Evolutionary conservation across 305 asterid genomes (phyloP).

Genomic region (Fraxinus platypoda): DNA sequence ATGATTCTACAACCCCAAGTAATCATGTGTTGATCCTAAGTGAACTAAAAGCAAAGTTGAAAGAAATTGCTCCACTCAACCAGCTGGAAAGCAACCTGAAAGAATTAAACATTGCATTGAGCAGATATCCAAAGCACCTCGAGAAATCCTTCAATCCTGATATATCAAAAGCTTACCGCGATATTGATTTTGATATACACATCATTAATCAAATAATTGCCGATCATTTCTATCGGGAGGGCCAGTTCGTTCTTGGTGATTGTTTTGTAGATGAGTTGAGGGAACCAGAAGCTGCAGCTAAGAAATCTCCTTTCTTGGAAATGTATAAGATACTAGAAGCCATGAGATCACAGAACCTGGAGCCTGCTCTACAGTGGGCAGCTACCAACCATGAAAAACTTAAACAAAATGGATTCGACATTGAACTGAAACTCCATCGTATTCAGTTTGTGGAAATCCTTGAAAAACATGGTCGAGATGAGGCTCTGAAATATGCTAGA

Average conservation of each 20-base stretch:
- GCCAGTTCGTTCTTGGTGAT: slow-evolving; percentile 12
- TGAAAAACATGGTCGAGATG: not conserved
- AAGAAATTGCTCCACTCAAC: slow-evolving; percentile 8
- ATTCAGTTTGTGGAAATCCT: slow-evolving; percentile 9
- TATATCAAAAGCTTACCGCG: slow-evolving; percentile 17
- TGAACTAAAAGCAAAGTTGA: slow-evolving; percentile 8
- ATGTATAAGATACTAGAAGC: slow-evolving; percentile 12
- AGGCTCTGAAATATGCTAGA: slow-evolving; percentile 11
- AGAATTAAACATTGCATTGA: slow-evolving; percentile 16
- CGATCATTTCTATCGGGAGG: slow-evolving; percentile 15
- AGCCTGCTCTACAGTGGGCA: slow-evolving; percentile 8
- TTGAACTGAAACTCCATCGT: slow-evolving; percentile 18
- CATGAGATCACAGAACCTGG: slow-evolving; percentile 10
- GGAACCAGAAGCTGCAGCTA: slow-evolving; percentile 9
- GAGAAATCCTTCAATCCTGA: slow-evolving; percentile 19
- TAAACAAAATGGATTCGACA: slow-evolving; percentile 11
- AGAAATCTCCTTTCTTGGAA: slow-evolving; percentile 10
- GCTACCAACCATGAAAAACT: slow-evolving; percentile 13
- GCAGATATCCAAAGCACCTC: slow-evolving; percentile 12
- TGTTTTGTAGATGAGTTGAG: slow-evolving; percentile 1
- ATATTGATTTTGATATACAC: slow-evolving; percentile 16
- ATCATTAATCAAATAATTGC: slow-evolving; percentile 7
- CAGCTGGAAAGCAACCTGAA: slow-evolving; percentile 13
- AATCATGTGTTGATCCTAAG: not conserved
- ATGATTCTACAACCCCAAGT: not conserved